Base-by-base conservation (phyloP, 1,284 basidiomycete species). In the Irpex lacteus region DNA sequence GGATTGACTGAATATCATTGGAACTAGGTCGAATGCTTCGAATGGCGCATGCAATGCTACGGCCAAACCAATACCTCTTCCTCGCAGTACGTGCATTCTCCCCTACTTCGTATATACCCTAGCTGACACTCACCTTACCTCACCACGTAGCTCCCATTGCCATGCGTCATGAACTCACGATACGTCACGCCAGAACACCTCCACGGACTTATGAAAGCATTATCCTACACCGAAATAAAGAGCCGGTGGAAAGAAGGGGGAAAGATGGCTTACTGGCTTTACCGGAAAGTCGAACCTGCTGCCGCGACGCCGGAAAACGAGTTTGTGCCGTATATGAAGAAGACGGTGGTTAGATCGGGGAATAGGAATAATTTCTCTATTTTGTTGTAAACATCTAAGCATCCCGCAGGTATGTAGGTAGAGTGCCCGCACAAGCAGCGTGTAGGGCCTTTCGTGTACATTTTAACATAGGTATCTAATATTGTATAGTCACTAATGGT, bases 161-260 rank as follows among this genome's bases (percentile, higher is more conserved):
- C 94, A 2, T 96, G 94, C 71, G 81, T 96, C 21, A 74, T 80
- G 26, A 96, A 96, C 73, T 96, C 94, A 2, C 85, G 94, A 4
- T 96, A 95, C 72, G 75, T 92, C 64, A 85, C 88, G 2, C 77
- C 82, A 15, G 82, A 85, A 11, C 83, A 83, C 53, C 81, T 95
- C 6, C 74, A 76, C 32, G 71, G 72, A 0, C 75, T 96, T 34
- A 88, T 95, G 86, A 66, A 71, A 0, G 70, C 75, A 2, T 71
- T 95, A 1, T 92, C 92, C 0, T 95, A 95, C 70, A 70, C 68
- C 0, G 78, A 88, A 68, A 69, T 90, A 18, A 80, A 82, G 60
- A 81, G 82, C 59, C 81, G 82, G 62, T 92, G 88, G 86, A 87
- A 82, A 68, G 71, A 74, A 32, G 84, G 84, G 8, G 87, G 91